Base-by-base conservation (phyloP, 192 early-diverging fungal species). In the Backusella mclennaniae region DNA sequence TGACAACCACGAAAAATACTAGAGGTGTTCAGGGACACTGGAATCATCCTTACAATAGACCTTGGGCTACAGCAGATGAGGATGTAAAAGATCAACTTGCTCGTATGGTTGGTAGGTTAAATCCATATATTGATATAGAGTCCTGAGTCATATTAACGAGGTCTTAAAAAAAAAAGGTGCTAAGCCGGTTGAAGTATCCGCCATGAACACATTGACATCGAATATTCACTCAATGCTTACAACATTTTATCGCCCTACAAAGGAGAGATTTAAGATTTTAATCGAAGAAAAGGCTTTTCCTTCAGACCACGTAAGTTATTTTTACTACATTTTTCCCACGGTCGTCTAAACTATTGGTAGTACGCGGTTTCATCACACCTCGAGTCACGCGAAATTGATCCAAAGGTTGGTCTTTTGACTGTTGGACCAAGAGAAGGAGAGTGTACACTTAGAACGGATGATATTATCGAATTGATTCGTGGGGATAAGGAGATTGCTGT, bases 231-330 rank as follows among this genome's bases (percentile, higher is more conserved):
- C 95, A 39, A 84, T 98, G 78, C 86, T 99, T 82, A 91, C 93
- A 15, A 89, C 98, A 19, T 99, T 99, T 84, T 99, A 97, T 86
- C 86, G 86, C n/a, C 98, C 98, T 9, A 94, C 92, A 1, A 33
- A 71, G 0, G 73, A 79, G 6, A 86, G 94, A 6, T 92, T 84
- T 81, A 96, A 95, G 87, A 92, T 99, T 63, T 71, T 99, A 76
- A 95, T 99, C 49, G 98, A 99, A 81, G 82, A 82, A 74, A 95
- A 95, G 82, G 92, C 96, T 2, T 99, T 99, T 76, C 98, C 98
- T 3, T 97, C 96, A 4, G 96, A 99, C 80, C 92, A 93, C 69
- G 90, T 90, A 73, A 79, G 84, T 73, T 31, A 11, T n/a, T 68
- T 9, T n/a, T 33, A 6, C 12, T 44, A 15, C 1, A 44, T 31